phyloP scores from a whole-genome alignment of 208 protist genomes.

The Trypanosoma grayi region DNA sequence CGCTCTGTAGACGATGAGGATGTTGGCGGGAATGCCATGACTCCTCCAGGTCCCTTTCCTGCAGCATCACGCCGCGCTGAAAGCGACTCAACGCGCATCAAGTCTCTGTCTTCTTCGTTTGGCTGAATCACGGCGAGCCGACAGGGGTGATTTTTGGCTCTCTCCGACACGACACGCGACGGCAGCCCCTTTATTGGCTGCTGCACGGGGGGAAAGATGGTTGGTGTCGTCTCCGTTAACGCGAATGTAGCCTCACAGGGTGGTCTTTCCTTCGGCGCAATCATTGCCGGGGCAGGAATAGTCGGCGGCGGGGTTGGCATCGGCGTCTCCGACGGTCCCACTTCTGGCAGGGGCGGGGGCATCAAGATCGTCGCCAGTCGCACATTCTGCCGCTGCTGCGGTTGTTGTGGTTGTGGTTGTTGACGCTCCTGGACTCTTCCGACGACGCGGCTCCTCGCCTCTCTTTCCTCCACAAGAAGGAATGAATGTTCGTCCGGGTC shows the following conservation, averaged over 20 bases:
- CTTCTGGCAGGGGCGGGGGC: neutral
- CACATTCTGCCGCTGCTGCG: conserved; percentile 3
- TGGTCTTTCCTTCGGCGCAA: neutral
- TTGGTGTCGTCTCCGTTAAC: neutral
- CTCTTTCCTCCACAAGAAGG: conserved; percentile 19
- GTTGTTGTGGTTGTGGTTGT: neutral
- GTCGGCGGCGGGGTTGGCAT: neutral
- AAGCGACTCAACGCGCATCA: conserved; percentile 44
- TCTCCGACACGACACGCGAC: neutral
- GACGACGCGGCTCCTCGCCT: conserved; percentile 13
- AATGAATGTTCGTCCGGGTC: conserved; percentile 14
- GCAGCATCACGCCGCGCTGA: neutral
- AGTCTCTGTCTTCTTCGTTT: conserved; percentile 31
- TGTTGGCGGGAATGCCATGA: neutral
- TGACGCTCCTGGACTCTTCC: neutral
- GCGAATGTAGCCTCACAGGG: neutral
- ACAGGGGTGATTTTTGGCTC: conserved; percentile 18
- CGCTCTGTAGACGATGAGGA: conserved; percentile 1
- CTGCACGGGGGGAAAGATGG: neutral
- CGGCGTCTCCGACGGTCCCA: neutral
- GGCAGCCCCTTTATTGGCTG: neutral
- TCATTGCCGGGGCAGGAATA: neutral
- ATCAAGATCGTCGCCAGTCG: conserved; percentile 15
- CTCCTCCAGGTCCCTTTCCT: neutral
- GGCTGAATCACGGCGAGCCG: conserved; percentile 36